Base-by-base conservation (phyloP, 1,284 basidiomycete species). In the Cystobasidium slooffiae region DNA sequence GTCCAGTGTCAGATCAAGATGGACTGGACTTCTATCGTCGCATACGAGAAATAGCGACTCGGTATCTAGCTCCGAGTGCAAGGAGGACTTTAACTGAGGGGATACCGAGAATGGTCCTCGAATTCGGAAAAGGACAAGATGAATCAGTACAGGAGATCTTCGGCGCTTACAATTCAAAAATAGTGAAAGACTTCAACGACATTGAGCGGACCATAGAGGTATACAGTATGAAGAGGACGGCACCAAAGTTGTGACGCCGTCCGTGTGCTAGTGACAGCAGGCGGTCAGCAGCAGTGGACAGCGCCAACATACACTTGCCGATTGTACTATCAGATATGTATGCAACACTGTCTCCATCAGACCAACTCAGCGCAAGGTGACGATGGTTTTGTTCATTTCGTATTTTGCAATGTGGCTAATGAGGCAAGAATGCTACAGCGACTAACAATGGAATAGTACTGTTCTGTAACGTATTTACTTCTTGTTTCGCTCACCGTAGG, bases 41-140 rank as follows among this genome's bases (percentile, higher is more conserved):
- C 55, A 92, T 96, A 78, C 83, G 8, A 61, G 56, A 18, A 0
- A 12, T 44, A 55, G 16, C 20, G 41, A 31, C 16, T 20, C 7
- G 24, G 8, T 7, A 31, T 14, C 22, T 55, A 9, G 47, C 37
- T 43, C 44, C 55, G 44, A 62, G 5, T 20, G 16, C 24, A 18
- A 44, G 9, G 20, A 14, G 61, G 43, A 43, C 43, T 9, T 41
- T 55, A 14, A 44, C 49, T 6, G 10, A 20, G 31, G 82, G 84
- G 69, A 43, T 51, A 47, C 88, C 87, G 18, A 75, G 88, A 47
- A 82, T 94, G 31, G 92, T 88, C 0, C 86, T 95, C 24, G 93
- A 96, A 81, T 88, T 95, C 41, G 93, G 93, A 0, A 84, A 88
- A 22, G 85, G 85, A 14, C 93, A 96, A 83, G 91, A 89, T 5